Evolutionary conservation across 192 early-diverging fungal genomes (phyloP).

Genomic region (Linnemannia exigua): DNA sequence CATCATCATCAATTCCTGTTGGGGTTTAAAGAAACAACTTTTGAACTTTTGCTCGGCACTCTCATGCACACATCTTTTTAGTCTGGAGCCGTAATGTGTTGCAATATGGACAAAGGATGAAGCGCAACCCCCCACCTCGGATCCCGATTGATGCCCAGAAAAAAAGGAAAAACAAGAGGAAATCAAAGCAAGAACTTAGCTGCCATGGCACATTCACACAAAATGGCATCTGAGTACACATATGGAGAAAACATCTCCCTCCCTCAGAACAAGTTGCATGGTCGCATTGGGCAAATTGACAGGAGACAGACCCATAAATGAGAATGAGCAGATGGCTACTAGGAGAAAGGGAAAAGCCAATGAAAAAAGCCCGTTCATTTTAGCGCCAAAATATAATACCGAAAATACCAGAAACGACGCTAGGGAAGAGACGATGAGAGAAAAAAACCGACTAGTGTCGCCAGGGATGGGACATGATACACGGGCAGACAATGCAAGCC

Average conservation of each 20-base stretch:
- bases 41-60: neutral
- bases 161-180: neutral
- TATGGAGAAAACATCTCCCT: no score
- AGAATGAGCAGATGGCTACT: neutral
- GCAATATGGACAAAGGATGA: neutral
- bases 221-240: no score
- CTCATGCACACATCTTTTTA: neutral
- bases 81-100: neutral
- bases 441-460: neutral
- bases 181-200: neutral
- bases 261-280: no score
- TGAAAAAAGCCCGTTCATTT: neutral
- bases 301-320: neutral
- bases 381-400: neutral
- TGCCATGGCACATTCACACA: neutral
- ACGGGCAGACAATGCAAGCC: neutral
- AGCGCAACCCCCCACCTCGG: neutral
- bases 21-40: neutral
- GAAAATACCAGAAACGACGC: slow-evolving; percentile 2
- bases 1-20: neutral
- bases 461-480: neutral
- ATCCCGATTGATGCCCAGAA: neutral
- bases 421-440: neutral
- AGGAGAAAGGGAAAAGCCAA: neutral
- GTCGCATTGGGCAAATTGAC: neutral